phyloP scores from a whole-genome alignment of 805 yeast species.

The Tetrapisispora namnaoensis region DNA sequence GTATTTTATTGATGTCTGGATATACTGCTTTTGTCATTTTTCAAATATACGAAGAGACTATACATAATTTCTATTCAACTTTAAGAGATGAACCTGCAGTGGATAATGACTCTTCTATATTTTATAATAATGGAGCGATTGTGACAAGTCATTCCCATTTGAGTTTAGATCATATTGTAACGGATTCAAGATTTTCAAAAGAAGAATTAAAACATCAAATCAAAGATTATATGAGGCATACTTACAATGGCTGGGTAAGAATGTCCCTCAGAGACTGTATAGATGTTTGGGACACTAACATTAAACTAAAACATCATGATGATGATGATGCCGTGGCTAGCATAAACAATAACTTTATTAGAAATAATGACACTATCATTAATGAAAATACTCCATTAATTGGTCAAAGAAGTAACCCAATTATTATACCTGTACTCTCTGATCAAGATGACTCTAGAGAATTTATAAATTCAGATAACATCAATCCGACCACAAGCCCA shows the following conservation, averaged over 20 bases:
- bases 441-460: not conserved
- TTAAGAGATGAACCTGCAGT: not conserved
- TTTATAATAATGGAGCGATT: not conserved
- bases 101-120: not conserved
- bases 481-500: too few species aligned
- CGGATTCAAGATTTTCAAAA: not conserved
- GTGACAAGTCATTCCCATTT: conserved; percentile 1
- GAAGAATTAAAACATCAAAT: conserved; percentile 10
- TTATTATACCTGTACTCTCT: not conserved
- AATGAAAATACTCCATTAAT: not conserved
- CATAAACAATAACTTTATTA: not conserved
- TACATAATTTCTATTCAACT: not conserved
- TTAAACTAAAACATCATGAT: not conserved
- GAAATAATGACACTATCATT: not conserved
- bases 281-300: conserved; percentile 21
- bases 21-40: not conserved
- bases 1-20: conserved; percentile 41
- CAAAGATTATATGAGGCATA: conserved; percentile 15
- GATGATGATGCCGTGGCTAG: not conserved
- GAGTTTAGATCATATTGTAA: not conserved
- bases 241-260: conserved; percentile 21
- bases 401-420: not conserved
- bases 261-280: conserved; percentile 20
- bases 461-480: too few species aligned
- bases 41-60: conserved; percentile 1